phyloP scores from a whole-genome alignment of 345 rosid genomes.

The Clarkia xantiana region DNA sequence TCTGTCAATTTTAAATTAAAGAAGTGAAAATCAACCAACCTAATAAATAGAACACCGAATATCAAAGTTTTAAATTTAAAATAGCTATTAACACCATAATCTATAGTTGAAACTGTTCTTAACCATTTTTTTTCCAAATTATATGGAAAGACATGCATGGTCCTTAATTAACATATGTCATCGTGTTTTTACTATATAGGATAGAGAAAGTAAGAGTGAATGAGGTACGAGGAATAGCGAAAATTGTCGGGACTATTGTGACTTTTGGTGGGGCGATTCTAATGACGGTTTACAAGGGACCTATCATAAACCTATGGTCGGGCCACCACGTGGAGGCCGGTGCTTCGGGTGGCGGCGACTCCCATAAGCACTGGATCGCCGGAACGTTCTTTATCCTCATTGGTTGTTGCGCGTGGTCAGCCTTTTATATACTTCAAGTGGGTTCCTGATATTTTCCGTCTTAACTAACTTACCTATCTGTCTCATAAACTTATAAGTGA shows the following conservation, averaged over 20 bases:
- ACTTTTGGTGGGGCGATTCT: constrained; percentile 53
- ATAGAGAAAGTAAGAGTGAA: constrained; percentile 36
- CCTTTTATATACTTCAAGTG: constrained; percentile 50
- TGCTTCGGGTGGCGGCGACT: constrained; percentile 3
- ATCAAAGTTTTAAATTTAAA: no score
- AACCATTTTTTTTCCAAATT: no score
- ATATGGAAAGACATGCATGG: no score
- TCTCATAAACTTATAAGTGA: no score
- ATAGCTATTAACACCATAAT: no score
- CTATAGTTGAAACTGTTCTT: no score
- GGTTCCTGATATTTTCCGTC: no score
- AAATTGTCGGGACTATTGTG: constrained; percentile 46
- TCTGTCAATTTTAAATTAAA: no score
- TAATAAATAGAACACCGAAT: no score
- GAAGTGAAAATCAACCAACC: no score
- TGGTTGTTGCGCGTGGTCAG: constrained; percentile 63
- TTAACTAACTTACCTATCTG: neutral
- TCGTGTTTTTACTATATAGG: constrained; percentile 13
- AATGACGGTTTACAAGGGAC: constrained; percentile 67
- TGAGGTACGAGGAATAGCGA: constrained; percentile 42
- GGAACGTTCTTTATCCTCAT: constrained; percentile 55
- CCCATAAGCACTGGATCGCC: constrained; percentile 38
- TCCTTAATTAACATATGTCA: no score
- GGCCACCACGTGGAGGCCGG: constrained; percentile 5
- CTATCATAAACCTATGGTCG: constrained; percentile 27